Base-by-base conservation (phyloP, 1,139 yeast species). In the Diutina sp. region DNA sequence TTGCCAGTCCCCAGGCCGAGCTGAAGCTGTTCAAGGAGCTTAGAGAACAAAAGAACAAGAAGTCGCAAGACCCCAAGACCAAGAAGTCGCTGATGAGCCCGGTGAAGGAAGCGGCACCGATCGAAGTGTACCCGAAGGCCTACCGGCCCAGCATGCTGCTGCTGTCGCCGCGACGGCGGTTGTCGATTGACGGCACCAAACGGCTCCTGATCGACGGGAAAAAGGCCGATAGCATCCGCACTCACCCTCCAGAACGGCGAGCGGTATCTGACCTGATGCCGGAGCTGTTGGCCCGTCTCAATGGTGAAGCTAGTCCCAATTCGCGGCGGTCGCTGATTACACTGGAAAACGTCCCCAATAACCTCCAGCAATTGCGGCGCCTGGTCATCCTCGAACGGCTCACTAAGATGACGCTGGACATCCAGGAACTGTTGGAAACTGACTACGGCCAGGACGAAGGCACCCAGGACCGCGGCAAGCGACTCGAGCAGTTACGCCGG, bases 371-470 rank as follows among this genome's bases (percentile, higher is more conserved):
- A 25, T 51, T 51, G 29, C 46, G 47, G 18, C 46, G 54, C 14
- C 71, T 77, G 2, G 70, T 71, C 35, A 72, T 75, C 32, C 66
- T 76, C 55, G 78, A 74, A 57, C 65, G 74, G 47, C 66, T 76
- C 55, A 71, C 72, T 30, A 71, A 73, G 58, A 75, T 75, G 25
- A 75, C 80, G 0, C 67, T 71, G 9, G 78, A 74, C 58, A 72
- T 73, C 21, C 72, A 73, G 59, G 71, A 72, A 56, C 74, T 71
- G 57, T 59, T 71, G 16, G 63, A 61, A 25, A 58, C 61, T 55
- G 67, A 66, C 53, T 66, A 64, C 29, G 64, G 63, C 41, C 46
- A 56, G 35, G 62, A 60, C 47, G 58, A 8, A 11, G 18, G 28
- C 18, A 16, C 53, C 11, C n/a, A 29, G 18, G 28, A n/a, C 38